Conservation (phyloP, 2,329 filamentous ascomycete genomes). For the Sclerotinia subarctica region DNA sequence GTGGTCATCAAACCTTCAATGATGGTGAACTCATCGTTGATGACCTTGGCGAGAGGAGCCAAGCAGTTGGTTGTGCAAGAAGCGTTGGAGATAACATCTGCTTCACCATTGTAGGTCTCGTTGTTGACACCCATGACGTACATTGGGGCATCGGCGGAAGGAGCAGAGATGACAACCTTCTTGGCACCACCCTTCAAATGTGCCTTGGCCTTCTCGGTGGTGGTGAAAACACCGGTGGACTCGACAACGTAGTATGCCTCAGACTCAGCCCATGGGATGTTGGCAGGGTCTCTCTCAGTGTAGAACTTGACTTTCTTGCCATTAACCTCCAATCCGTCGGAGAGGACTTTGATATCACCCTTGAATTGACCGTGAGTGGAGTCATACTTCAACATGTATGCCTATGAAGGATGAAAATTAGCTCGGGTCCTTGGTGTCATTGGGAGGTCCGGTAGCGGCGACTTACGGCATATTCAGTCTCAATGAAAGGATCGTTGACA, state of each 20-base stretch:
- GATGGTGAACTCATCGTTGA: constrained; percentile 97
- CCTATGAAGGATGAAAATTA: constrained; percentile 49
- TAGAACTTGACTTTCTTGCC: constrained; percentile 96
- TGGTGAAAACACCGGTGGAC: constrained; percentile 99
- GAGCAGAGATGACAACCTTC: constrained; percentile 93
- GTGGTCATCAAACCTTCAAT: constrained; percentile 99
- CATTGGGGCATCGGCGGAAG: constrained; percentile 96
- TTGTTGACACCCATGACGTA: constrained; percentile 99
- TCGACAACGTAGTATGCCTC: constrained; percentile 93
- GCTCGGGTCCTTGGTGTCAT: constrained; percentile 18
- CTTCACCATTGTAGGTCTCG: constrained; percentile 83
- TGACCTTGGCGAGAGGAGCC: constrained; percentile 97
- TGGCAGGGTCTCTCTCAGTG: constrained; percentile 82
- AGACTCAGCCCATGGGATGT: constrained; percentile 86
- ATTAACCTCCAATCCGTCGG: constrained; percentile 76
- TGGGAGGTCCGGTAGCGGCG: constrained; percentile 20
- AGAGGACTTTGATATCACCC: constrained; percentile 72
- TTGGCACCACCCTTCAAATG: constrained; percentile 97
- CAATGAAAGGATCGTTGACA: constrained; percentile 99
- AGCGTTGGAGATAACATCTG: constrained; percentile 96
- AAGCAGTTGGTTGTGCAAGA: constrained; percentile 99
- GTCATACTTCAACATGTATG: constrained; percentile 99
- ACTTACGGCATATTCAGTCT: constrained; percentile 94
- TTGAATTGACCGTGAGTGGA: constrained; percentile 96
- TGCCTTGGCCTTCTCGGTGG: constrained; percentile 88